These are phyloP conservation scores for Coniochaeta pulveracea DNA, from an alignment of 2,329 filamentous ascomycete species.

Conservation along the genomic window DNA sequence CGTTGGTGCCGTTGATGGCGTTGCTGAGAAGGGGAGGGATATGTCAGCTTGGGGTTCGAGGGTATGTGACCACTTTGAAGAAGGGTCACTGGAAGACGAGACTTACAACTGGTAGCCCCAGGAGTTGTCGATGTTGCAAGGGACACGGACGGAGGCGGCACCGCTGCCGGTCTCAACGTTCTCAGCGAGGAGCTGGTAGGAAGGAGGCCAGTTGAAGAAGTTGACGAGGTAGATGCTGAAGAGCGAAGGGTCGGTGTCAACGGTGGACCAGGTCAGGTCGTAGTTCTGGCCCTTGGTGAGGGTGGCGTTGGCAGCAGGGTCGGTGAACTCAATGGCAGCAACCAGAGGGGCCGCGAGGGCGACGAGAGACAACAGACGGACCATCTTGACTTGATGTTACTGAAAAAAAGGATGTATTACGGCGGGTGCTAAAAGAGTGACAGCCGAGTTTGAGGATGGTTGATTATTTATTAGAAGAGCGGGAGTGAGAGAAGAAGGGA, in stretches of 20 bases:
- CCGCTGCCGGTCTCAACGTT: slow-evolving; percentile 21
- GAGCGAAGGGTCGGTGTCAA: slow-evolving; percentile 25
- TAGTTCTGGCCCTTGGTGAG: slow-evolving; percentile 21
- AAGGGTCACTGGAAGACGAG: neutral
- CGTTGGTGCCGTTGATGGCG: slow-evolving; percentile 32
- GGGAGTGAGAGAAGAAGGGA: neutral
- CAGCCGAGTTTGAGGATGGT: too few relatives aligned
- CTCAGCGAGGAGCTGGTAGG: slow-evolving; percentile 22
- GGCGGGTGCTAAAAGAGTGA: slow-evolving; percentile 4
- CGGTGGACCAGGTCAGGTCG: slow-evolving; percentile 23
- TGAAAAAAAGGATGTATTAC: too few relatives aligned
- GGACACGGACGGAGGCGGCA: slow-evolving; percentile 21
- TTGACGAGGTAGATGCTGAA: slow-evolving; percentile 31
- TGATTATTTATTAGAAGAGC: neutral
- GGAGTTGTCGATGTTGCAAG: slow-evolving; percentile 22
- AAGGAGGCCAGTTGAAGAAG: slow-evolving; percentile 31
- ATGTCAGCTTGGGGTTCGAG: neutral
- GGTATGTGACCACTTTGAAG: neutral
- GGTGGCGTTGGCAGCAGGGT: slow-evolving; percentile 23
- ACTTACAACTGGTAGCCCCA: slow-evolving; percentile 27
- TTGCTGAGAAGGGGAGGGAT: slow-evolving; percentile 15
- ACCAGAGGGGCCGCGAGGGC: slow-evolving; percentile 18
- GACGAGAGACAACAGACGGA: slow-evolving; percentile 15
- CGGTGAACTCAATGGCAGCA: slow-evolving; percentile 18
- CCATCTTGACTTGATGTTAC: slow-evolving; percentile 15